These are phyloP conservation scores for Leccinum rimulosum DNA, from an alignment of 768 basidiomycete genomes.

Conservation along the genomic window DNA sequence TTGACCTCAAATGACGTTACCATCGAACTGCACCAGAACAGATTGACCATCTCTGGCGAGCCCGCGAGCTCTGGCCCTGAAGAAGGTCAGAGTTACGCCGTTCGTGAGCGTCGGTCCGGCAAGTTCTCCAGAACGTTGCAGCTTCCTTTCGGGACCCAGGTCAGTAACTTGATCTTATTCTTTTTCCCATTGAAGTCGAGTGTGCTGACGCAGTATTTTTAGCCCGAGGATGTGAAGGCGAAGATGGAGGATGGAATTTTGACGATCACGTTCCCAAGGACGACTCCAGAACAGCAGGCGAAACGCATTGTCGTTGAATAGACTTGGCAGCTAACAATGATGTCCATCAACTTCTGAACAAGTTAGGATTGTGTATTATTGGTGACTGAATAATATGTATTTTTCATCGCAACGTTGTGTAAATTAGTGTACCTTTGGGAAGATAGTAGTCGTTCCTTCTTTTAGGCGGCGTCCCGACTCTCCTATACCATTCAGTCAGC, in stretches of 20 bases:
- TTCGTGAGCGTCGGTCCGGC: neutral
- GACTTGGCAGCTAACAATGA: neutral
- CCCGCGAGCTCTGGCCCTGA: constrained; percentile 28
- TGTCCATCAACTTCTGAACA: neutral
- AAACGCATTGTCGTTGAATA: constrained; percentile 36
- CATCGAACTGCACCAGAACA: constrained; percentile 47
- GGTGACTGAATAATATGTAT: too few relatives aligned
- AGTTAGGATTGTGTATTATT: neutral
- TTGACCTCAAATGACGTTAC: constrained; percentile 46
- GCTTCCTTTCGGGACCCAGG: neutral
- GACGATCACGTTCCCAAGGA: constrained; percentile 45
- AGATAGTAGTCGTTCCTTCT: too few relatives aligned
- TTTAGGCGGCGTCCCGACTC: too few relatives aligned
- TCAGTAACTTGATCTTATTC: neutral
- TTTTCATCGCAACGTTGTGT: too few relatives aligned
- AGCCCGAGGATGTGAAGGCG: constrained; percentile 46
- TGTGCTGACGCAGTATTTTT: neutral
- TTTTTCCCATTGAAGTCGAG: neutral
- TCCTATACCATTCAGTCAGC: too few relatives aligned
- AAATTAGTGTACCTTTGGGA: too few relatives aligned
- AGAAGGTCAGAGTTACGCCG: constrained; percentile 38
- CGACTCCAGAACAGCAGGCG: constrained; percentile 35
- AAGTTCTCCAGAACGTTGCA: neutral
- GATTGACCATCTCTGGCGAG: constrained; percentile 49
- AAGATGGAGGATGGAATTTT: constrained; percentile 45